Base-by-base conservation (phyloP, 1,284 basidiomycete species). In the Omphalotus olearius region DNA sequence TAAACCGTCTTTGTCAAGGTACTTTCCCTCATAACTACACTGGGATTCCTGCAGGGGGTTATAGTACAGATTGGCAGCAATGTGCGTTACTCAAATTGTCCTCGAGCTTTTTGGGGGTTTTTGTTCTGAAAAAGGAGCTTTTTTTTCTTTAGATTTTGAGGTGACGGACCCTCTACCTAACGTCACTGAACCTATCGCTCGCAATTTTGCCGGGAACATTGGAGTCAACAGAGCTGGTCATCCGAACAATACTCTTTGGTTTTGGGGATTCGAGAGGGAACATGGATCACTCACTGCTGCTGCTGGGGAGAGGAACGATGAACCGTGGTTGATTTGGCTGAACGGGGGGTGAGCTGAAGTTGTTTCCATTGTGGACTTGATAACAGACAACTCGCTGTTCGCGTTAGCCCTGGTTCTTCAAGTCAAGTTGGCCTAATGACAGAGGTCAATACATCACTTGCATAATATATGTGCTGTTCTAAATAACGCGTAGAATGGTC, bases 161-260 rank as follows among this genome's bases (percentile, higher is more conserved):
- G 53, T 55, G 23, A 51, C 49, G 6, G 33, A 51, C 3, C 18
- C 45, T 4, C 46, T 55, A 25, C 50, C 53, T 9, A 55, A 55
- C 14, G 53, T 55, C 13, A 55, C 53, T 7, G 28, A 47, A 6
- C 45, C 50, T 18, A 48, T 51, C 23, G 45, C 50, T 17, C 50
- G 50, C 18, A 55, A 42, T 44, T 45, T 46, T 25, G 53, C 50
- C 3, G 45, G 45, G 25, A 41, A 85, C 55, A 73, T 88, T 48
- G 74, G 76, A 4, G 83, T 88, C 1, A 46, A 55, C 14, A 39
- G 50, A 16, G 20, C 45, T 6, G 50, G 41, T 4, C 50, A 51
- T 48, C 53, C 50, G 4, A 55, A 55, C 36, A 47, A 55, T 20
- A 55, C 53, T 3, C 41, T 55, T 4, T 55, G 45, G 41, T 55